These are phyloP conservation scores for Nissolia schottii DNA, from an alignment of 306 rosid species.

Conservation along the genomic window DNA sequence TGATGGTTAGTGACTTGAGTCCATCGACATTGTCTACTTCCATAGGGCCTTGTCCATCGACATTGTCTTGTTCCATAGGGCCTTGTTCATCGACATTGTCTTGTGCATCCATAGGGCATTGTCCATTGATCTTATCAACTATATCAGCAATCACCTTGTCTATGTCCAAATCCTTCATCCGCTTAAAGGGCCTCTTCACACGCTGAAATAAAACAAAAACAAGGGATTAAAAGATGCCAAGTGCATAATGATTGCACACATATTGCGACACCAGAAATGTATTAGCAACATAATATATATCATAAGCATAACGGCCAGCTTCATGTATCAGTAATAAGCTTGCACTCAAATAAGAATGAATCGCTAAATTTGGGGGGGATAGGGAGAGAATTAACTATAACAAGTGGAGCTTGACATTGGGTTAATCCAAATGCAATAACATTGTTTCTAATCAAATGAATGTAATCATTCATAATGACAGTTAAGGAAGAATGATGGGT, in stretches of 20 bases:
- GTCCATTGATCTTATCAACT: conserved; percentile 27
- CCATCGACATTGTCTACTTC: not conserved
- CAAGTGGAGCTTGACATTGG: not conserved
- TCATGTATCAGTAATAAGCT: not conserved
- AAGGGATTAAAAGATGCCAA: not conserved
- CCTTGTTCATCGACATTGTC: not conserved
- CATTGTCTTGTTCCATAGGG: not conserved
- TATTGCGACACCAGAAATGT: too few species aligned
- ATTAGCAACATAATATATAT: not conserved
- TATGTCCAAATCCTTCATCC: conserved; percentile 53
- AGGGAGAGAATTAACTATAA: not conserved
- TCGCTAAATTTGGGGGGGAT: not conserved
- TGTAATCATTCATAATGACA: not conserved
- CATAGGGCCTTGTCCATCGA: not conserved
- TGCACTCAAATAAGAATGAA: not conserved
- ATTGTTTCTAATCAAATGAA: not conserved
- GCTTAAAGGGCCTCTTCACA: conserved; percentile 54
- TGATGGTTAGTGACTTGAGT: not conserved
- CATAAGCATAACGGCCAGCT: not conserved
- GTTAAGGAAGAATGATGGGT: not conserved
- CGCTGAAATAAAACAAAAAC: conserved; percentile 23
- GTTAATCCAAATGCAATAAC: not conserved
- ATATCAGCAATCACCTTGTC: conserved; percentile 36
- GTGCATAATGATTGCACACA: not conserved
- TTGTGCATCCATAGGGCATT: not conserved